Evolutionary conservation across 129 eudicot genomes (phyloP).

Genomic region (Erigeron canadensis): DNA sequence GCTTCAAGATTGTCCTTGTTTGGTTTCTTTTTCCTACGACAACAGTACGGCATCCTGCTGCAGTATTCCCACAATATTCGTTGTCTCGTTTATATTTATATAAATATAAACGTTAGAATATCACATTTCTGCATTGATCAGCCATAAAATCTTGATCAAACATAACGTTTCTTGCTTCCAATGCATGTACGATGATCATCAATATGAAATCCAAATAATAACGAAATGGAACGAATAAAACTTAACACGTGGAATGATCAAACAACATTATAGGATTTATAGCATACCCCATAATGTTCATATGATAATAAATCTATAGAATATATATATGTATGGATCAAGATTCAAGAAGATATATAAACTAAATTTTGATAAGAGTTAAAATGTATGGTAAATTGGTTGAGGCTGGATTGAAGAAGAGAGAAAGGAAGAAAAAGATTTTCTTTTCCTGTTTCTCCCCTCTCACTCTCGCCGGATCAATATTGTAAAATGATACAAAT

Average conservation of each 20-base stretch:
- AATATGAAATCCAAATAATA: background rate
- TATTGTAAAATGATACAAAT: constrained; percentile 1
- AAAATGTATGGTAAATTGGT: background rate
- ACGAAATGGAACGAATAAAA: background rate
- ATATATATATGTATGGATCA: background rate
- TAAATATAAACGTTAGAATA: constrained; percentile 14
- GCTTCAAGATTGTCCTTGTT: constrained; percentile 42
- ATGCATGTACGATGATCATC: background rate
- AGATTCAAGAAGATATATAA: background rate
- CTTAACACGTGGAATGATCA: background rate
- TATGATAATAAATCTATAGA: too few species aligned
- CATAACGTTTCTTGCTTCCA: too few species aligned
- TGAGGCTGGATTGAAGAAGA: constrained; percentile 11
- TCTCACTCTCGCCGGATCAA: constrained; percentile 31
- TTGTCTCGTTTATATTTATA: background rate
- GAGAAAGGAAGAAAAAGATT: constrained; percentile 35
- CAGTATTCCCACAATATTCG: constrained; percentile 25
- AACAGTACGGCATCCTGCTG: constrained; percentile 72
- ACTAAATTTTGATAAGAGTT: too few species aligned
- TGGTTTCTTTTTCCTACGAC: constrained; percentile 45
- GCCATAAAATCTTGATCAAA: constrained; percentile 15
- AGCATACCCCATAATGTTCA: constrained; percentile 24
- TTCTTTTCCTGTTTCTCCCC: constrained; percentile 38
- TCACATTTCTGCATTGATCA: constrained; percentile 19
- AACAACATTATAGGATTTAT: too few species aligned